Evolutionary conservation across 164 flowering plant genomes (phyloP).

Genomic region (Chimonanthus salicifolius): DNA sequence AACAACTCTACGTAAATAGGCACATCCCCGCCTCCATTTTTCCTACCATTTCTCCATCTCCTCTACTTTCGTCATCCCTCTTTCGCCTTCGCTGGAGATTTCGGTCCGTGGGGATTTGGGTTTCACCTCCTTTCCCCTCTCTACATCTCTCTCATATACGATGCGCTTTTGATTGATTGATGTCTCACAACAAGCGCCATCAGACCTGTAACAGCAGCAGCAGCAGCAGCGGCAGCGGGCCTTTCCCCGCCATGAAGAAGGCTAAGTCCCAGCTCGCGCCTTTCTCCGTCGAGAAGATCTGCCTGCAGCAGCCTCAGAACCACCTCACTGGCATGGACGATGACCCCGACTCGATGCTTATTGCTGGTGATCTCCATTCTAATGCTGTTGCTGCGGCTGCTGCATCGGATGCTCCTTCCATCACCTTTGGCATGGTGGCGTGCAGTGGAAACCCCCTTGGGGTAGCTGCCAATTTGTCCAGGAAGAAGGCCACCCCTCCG

Average conservation of each 20-base stretch:
- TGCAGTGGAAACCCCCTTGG: slow-evolving; percentile 19
- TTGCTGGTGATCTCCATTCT: slow-evolving; percentile 48
- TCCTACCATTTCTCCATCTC: not conserved
- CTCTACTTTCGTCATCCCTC: not conserved
- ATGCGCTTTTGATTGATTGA: slow-evolving; percentile 26
- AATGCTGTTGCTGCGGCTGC: slow-evolving; percentile 4
- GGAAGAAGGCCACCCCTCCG: slow-evolving; percentile 89
- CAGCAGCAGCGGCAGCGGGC: slow-evolving; percentile 2
- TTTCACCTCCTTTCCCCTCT: not conserved
- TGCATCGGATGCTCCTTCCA: slow-evolving; percentile 11
- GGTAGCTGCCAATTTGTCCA: slow-evolving; percentile 62
- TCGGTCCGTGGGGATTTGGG: not conserved
- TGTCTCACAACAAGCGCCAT: slow-evolving; percentile 34
- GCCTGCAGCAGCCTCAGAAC: slow-evolving; percentile 20
- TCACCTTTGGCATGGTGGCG: slow-evolving; percentile 23
- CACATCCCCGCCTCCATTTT: not conserved
- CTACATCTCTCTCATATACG: slow-evolving; percentile 1
- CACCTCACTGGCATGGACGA: slow-evolving; percentile 15
- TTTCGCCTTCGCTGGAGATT: not conserved
- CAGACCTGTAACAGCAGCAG: slow-evolving; percentile 13
- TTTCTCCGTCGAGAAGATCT: slow-evolving; percentile 50
- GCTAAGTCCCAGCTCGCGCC: slow-evolving; percentile 55
- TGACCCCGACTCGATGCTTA: slow-evolving; percentile 41
- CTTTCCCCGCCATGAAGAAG: slow-evolving; percentile 60
- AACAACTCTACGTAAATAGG: no score